Evolutionary conservation across 164 flowering plant species (phyloP), one percentile per base, ranked within the genome.

Genomic region (Aristolochia fimbriata): DNA sequence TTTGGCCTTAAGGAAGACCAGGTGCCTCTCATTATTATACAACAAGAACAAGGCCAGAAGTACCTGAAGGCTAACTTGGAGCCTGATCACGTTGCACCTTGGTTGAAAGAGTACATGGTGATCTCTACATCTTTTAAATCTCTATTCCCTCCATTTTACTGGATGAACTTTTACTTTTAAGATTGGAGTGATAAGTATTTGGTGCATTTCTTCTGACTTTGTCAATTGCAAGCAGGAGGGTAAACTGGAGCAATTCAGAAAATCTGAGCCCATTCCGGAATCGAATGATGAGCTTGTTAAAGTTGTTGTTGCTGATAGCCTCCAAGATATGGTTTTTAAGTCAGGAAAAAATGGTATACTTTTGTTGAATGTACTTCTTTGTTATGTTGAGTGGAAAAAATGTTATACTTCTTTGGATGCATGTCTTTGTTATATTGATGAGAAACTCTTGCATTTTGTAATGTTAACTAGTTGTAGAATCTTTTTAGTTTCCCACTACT

Each of bases 231-330:
- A 15, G 59, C 87, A 93, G 99, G 91, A 85, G 12, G 96, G 96
- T 14, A 80, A 71, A 2, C 55, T 81, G 53, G 65, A 65, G 60
- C 80, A 84, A 59, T 85, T 51, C 62, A 76, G 27, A 20, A 85
- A 80, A 67, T 94, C 99, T 13, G 88, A 91, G 70, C 89, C 97
- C 10, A 80, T 91, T 58, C 99, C 99, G 17, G 87, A 83, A 66
- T 81, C 67, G 31, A 91, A 94, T 71, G 64, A 79, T 65, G 96
- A 85, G 59, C 99, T 96, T 62, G 97, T 94, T 67, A 94, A 94
- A 78, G 89, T 94, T 63, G 97, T 94, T 57, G 99, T 94, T 64
- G 91, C 80, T 47, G 81, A 86, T 62, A 94, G 66, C 76, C 70
- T 94, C 30, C 74, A 85, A 53, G 95, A 91, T 37, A 15, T 91